Evolutionary conservation across 352 stramenopile species (phyloP), one percentile per base, ranked within the genome.

Genomic region (Phytophthora macrochlamydospora): DNA sequence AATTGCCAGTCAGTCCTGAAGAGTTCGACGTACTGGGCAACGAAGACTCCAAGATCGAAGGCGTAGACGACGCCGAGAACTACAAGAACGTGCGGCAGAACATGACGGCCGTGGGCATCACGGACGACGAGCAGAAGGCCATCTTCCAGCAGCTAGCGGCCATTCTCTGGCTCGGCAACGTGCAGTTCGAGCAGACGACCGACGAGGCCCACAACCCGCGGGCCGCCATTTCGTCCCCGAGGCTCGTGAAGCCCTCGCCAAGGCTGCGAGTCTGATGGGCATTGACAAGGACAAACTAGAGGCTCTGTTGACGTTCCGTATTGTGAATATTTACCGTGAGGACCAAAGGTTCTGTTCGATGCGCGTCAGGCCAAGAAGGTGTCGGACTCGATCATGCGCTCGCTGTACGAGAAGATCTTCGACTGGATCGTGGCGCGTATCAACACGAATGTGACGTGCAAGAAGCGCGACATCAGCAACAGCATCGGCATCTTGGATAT

Each of bases 361-460:
- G 74, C 76, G 13, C 81, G 79, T 35, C 87, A 95, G 59, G 87
- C 85, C 8, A 90, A 90, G 56, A 93, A 95, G 46, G 87, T 94
- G 4, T 85, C 75, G 35, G 83, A 97, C 62, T 93, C 89, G 63
- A 89, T 97, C 56, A 90, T 89, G 53, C 86, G 89, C 40, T 91
- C 80, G 38, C 71, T 96, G 49, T 97, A 97, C 83, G 85, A 93
- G 56, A 93, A 95, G 52, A 90, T 97, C 49, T 97, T 97, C 62
- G 86, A 91, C 71, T 96, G 86, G 86, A 87, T 97, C 60, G 87
- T 97, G 38, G 71, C 68, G 42, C 85, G 85, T 42, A 90, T 94
- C 71, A 97, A 97, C 84, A 79, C 69, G 73, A 93, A 87, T 51
- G 88, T 95, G 58, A 80, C 75, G 65, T 85, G 80, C 69, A 82